Percentiles rank a stretch among this genome's conserved stretches.
Evolutionary conservation across 148 eudicot genomes (phyloP).

Genomic region (Bassia scoparia): DNA sequence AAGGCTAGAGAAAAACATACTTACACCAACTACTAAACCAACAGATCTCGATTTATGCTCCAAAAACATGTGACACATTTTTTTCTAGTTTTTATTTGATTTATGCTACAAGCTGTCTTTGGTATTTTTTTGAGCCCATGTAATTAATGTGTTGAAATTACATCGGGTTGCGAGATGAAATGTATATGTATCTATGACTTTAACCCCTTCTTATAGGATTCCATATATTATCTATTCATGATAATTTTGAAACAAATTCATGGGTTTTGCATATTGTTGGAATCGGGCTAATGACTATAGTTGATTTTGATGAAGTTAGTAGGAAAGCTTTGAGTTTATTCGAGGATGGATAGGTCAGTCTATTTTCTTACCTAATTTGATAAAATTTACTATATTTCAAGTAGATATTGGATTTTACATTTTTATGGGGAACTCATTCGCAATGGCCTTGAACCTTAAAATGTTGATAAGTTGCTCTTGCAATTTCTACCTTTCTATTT

Average conservation of each 20-base stretch:
- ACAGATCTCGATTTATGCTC: conserved; percentile 96
- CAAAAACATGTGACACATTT: conserved; percentile 54
- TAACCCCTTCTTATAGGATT: too few species aligned
- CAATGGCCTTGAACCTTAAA: conserved; percentile 90
- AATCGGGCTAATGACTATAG: conserved; percentile 74
- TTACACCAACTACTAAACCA: conserved; percentile 96
- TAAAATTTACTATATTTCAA: conserved; percentile 33
- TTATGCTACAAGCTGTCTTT: background rate
- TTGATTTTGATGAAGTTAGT: conserved; percentile 81
- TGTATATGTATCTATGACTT: too few species aligned
- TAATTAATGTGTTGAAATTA: too few species aligned
- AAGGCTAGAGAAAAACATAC: conserved; percentile 67
- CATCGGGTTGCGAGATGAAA: too few species aligned
- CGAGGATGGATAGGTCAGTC: conserved; percentile 81
- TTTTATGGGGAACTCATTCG: conserved; percentile 60
- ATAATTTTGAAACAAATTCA: too few species aligned
- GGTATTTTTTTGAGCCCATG: background rate
- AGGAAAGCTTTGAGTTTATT: conserved; percentile 70
- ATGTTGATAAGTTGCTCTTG: conserved; percentile 72
- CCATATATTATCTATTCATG: too few species aligned
- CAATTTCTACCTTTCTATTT: background rate
- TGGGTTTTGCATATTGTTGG: conserved; percentile 53
- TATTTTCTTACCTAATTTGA: conserved; percentile 7
- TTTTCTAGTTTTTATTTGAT: background rate
- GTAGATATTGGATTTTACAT: conserved; percentile 90